Conservation (phyloP, 2,329 filamentous ascomycete species). For the Aureobasidium subglaciale region DNA sequence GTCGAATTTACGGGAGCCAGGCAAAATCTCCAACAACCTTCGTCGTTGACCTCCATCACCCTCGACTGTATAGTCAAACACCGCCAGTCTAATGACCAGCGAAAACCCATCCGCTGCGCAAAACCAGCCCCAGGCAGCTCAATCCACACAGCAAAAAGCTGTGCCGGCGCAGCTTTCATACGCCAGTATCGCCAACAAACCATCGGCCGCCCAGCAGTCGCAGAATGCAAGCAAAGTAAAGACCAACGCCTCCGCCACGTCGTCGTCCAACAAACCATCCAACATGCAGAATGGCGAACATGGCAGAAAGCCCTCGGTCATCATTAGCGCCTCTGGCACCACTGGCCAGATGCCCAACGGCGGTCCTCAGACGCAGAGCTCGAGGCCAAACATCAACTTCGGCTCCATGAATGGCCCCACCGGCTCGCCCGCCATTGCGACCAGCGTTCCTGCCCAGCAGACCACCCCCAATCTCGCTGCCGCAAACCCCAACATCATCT, state of each 20-base stretch:
- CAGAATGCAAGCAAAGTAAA: conserved; percentile 71
- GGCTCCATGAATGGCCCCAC: conserved; percentile 57
- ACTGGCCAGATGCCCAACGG: conserved; percentile 73
- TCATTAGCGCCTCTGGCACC: conserved; percentile 77
- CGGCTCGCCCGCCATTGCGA: conserved; percentile 52
- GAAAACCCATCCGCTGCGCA: conserved; percentile 45
- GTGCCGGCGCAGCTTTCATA: conserved; percentile 53
- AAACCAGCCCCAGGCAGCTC: conserved; percentile 42
- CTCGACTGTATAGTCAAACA: conserved; percentile 10
- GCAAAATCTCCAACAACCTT: conserved; percentile 17
- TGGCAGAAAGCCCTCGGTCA: conserved; percentile 79
- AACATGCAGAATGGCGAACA: conserved; percentile 52
- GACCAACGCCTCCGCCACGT: conserved; percentile 42
- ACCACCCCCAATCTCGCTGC: conserved; percentile 52
- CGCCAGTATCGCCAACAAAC: conserved; percentile 57
- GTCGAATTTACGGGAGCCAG: neutral
- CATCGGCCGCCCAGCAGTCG: conserved; percentile 43
- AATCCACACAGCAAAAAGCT: conserved; percentile 45
- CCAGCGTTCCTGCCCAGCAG: conserved; percentile 57
- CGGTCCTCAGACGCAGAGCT: conserved; percentile 50
- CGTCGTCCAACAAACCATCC: conserved; percentile 59
- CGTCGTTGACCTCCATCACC: conserved; percentile 17
- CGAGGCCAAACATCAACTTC: conserved; percentile 65
- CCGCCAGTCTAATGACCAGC: conserved; percentile 52
- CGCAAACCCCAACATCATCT: conserved; percentile 65